Evolutionary conservation across 371 early-diverging fungal genomes (phyloP).

Genomic region (Rhizopus arrhizus): DNA sequence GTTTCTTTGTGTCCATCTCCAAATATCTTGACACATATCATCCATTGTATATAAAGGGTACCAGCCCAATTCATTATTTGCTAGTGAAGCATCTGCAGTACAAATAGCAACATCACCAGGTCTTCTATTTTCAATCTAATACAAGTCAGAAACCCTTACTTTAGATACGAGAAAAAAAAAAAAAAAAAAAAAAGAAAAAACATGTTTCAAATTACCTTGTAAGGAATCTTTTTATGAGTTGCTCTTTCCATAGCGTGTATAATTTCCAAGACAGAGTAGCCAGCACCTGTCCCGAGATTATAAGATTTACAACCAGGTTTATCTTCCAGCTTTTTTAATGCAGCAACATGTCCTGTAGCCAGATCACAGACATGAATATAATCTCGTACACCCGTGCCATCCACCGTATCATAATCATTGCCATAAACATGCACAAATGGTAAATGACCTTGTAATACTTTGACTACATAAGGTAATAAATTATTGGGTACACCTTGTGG

Average conservation of each 20-base stretch:
- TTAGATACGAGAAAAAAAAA: not conserved
- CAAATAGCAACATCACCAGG: conserved; percentile 84
- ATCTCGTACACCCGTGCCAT: conserved; percentile 93
- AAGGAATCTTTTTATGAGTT: conserved; percentile 67
- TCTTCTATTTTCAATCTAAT: conserved; percentile 62
- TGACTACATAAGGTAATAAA: conserved; percentile 84
- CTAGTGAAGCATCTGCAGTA: conserved; percentile 76
- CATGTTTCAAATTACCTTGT: conserved; percentile 40
- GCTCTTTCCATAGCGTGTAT: conserved; percentile 76
- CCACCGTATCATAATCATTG: conserved; percentile 80
- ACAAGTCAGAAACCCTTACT: not conserved
- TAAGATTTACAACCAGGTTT: conserved; percentile 66
- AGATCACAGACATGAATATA: conserved; percentile 91
- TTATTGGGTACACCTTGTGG: conserved; percentile 78
- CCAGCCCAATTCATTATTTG: conserved; percentile 78
- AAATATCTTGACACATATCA: conserved; percentile 88
- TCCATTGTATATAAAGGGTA: conserved; percentile 65
- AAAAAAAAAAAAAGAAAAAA: conserved; percentile 1
- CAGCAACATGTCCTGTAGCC: conserved; percentile 83
- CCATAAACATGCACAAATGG: conserved; percentile 81
- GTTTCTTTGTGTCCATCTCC: conserved; percentile 81
- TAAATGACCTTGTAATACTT: conserved; percentile 77
- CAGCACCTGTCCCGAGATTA: conserved; percentile 88
- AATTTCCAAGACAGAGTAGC: conserved; percentile 79
- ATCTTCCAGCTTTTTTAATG: conserved; percentile 68